Conservation (phyloP, 176 grass and related monocot species). For the Rhynchospora pubera region DNA sequence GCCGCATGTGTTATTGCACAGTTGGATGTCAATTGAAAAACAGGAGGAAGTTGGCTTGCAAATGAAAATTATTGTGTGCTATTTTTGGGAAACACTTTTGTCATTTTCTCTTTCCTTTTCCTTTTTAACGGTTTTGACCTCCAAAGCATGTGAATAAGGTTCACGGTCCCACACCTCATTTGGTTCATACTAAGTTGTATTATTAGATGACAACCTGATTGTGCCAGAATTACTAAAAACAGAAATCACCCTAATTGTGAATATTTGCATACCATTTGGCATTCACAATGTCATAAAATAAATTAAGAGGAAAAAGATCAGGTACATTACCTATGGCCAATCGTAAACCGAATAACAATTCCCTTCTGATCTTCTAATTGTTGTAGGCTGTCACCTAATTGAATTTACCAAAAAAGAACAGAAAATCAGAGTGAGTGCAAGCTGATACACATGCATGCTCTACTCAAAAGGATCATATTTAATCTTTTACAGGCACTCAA, state of each 20-base stretch:
- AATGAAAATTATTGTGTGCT: not conserved
- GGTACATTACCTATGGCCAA: constrained; percentile 74
- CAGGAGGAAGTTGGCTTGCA: not conserved
- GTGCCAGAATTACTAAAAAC: not conserved
- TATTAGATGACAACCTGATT: not conserved
- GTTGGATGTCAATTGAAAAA: not conserved
- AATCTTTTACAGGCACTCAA: not conserved
- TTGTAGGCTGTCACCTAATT: constrained; percentile 73
- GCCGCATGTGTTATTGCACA: not conserved
- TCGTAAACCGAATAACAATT: constrained; percentile 78
- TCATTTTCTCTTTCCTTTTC: not conserved
- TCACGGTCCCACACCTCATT: not conserved
- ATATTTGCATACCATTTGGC: not conserved
- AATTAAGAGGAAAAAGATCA: not conserved
- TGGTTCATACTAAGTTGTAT: not conserved
- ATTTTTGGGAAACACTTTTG: not conserved
- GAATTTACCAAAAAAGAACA: constrained; percentile 2
- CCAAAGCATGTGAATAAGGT: not conserved
- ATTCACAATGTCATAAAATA: not conserved
- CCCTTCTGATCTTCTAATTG: constrained; percentile 77
- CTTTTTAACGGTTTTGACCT: not conserved
- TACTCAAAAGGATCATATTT: not conserved
- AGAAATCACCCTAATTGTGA: not conserved
- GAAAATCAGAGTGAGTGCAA: not conserved
- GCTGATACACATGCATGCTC: not conserved